phyloP scores from a whole-genome alignment of 441 rosid species.

The Bocquillonia castaneifolia region DNA sequence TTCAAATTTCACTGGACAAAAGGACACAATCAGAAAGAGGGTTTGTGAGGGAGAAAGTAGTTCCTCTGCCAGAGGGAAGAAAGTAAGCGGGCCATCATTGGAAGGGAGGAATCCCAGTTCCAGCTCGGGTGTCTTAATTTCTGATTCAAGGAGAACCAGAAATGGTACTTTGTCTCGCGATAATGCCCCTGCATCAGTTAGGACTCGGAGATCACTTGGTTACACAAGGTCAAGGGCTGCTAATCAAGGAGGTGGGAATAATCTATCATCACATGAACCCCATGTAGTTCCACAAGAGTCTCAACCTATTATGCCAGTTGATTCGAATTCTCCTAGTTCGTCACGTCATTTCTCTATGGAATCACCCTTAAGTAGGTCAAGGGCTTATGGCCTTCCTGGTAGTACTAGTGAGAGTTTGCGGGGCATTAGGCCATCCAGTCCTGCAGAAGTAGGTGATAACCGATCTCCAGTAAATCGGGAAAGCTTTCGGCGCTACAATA shows the following conservation, averaged over 20 bases:
- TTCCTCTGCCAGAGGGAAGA: slow-evolving; percentile 56
- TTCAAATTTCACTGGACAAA: slow-evolving; percentile 39
- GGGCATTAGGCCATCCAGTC: slow-evolving; percentile 46
- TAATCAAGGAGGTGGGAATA: slow-evolving; percentile 45
- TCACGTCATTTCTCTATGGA: slow-evolving; percentile 35
- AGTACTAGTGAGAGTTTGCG: slow-evolving; percentile 37
- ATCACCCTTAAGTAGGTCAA: slow-evolving; percentile 24
- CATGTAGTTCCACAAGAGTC: slow-evolving; percentile 34
- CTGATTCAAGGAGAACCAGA: slow-evolving; percentile 59
- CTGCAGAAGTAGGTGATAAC: slow-evolving; percentile 46
- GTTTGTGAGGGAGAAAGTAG: slow-evolving; percentile 61
- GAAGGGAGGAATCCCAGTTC: slow-evolving; percentile 40
- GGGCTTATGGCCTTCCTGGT: slow-evolving; percentile 33
- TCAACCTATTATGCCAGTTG: slow-evolving; percentile 42
- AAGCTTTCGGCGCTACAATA: slow-evolving; percentile 49
- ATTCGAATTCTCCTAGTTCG: slow-evolving; percentile 39
- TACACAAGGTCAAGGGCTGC: slow-evolving; percentile 40
- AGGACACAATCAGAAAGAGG: slow-evolving; percentile 40
- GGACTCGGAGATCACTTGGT: slow-evolving; percentile 46
- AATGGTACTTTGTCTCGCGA: slow-evolving; percentile 42
- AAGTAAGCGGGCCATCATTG: slow-evolving; percentile 34
- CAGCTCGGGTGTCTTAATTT: slow-evolving; percentile 43
- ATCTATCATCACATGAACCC: slow-evolving; percentile 31
- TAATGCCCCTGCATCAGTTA: slow-evolving; percentile 37
- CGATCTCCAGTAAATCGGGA: slow-evolving; percentile 45